Base-by-base conservation (phyloP, 805 yeast genomes). In the Candida sonorensis region DNA sequence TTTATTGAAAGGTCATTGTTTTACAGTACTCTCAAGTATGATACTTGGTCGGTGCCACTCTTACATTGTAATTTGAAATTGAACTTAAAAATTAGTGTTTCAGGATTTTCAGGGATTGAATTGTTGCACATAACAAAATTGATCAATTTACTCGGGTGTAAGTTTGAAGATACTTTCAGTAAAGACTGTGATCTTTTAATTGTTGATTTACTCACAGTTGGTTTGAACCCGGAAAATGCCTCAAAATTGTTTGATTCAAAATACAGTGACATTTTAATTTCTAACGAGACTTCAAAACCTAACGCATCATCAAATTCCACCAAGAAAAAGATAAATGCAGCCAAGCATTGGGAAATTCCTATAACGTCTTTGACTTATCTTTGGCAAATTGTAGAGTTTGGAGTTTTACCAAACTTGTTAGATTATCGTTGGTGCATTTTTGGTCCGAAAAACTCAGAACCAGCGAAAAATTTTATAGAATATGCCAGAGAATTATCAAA, bases 331-430 rank as follows among this genome's bases (percentile, higher is more conserved):
- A 64, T 77, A 29, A 57, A 59, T 31, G 81, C 81, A 20, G 77
- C 81, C 1, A 73, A 72, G 37, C 56, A 57, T 20, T 71, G 81
- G 72, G 48, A 55, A 19, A 66, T 76, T 10, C 83, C 84, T 1
- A 67, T 77, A n/a, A 69, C 74, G 0, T 67, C 81, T 0, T 37
- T 69, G 2, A 68, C 73, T 0, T 77, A 63, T 40, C 33, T 77
- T 4, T 75, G 80, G 72, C 75, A 73, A 40, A 52, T 65, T 7
- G 46, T 71, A 19, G 62, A 66, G 31, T 36, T 39, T 5, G 66
- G 67, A 1, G 30, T 34, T 2, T 40, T 50, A 10, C 73, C 74
- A 7, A 62, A 63, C 29, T 43, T 75, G 2, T 46, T 62, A 33
- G 69, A 72, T 35, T 55, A 61, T 16, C 50, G 56, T 23, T 75